Conservation (phyloP, 1,284 basidiomycete species). For the Hemileia vastatrix region DNA sequence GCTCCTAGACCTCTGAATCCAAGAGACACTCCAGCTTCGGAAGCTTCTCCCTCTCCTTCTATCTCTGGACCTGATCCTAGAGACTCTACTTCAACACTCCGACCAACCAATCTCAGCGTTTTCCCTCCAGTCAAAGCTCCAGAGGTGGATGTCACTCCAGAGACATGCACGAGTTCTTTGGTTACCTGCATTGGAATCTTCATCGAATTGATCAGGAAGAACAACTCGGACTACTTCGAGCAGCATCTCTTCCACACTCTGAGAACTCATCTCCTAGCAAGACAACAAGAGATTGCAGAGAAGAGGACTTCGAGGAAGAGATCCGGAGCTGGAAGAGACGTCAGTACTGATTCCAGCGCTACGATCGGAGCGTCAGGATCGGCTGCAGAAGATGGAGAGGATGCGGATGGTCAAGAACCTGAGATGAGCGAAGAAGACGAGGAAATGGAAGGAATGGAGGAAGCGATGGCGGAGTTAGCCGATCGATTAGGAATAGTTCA, state of each 20-base stretch:
- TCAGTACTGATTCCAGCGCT: slow-evolving; percentile 46
- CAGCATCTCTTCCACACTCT: slow-evolving; percentile 72
- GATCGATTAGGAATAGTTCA: slow-evolving; percentile 42
- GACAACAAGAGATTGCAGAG: slow-evolving; percentile 40
- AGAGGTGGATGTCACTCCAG: slow-evolving; percentile 48
- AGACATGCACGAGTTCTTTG: slow-evolving; percentile 58
- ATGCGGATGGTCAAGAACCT: slow-evolving; percentile 23
- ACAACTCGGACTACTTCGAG: slow-evolving; percentile 98
- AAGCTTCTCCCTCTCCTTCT: slow-evolving; percentile 24
- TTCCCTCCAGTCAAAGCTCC: slow-evolving; percentile 33
- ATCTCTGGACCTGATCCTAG: slow-evolving; percentile 32
- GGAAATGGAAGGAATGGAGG: slow-evolving; percentile 42
- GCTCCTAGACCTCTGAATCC: slow-evolving; percentile 19
- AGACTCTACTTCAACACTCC: slow-evolving; percentile 36
- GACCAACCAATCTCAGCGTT: slow-evolving; percentile 29
- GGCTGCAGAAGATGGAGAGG: slow-evolving; percentile 26
- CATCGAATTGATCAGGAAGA: slow-evolving; percentile 93
- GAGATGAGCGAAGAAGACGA: slow-evolving; percentile 36
- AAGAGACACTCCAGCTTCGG: slow-evolving; percentile 24
- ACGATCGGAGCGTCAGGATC: slow-evolving; percentile 45
- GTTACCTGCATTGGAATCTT: slow-evolving; percentile 79
- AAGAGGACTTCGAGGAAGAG: slow-evolving; percentile 27
- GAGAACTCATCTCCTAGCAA: slow-evolving; percentile 33
- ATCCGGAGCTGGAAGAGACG: not conserved
- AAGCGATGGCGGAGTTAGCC: slow-evolving; percentile 42